These are phyloP conservation scores for Aristolochia californica DNA, from an alignment of 164 flowering plant genomes.

Conservation along the genomic window DNA sequence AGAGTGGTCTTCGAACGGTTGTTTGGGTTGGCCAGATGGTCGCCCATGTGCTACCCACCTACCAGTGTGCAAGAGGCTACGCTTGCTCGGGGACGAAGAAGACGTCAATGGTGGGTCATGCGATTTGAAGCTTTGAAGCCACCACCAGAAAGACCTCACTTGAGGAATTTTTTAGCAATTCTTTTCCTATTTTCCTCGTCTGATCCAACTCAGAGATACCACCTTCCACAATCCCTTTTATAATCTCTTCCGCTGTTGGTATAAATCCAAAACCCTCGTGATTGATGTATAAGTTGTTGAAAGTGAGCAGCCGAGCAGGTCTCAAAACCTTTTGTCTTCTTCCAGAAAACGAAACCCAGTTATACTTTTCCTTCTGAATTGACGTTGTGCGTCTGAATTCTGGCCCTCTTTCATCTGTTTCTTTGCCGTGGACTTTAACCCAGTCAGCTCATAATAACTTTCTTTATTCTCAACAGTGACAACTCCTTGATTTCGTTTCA, in stretches of 20 bases:
- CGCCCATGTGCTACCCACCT: constrained; percentile 6
- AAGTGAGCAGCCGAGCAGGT: neutral
- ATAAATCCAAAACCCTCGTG: constrained; percentile 4
- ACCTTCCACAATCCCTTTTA: neutral
- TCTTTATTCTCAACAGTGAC: too few species aligned
- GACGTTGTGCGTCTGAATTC: too few species aligned
- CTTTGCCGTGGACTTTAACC: too few species aligned
- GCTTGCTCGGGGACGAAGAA: neutral
- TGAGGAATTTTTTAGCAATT: too few species aligned
- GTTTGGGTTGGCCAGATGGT: constrained; percentile 1
- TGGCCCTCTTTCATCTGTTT: too few species aligned
- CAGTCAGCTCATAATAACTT: too few species aligned
- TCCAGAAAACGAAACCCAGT: neutral
- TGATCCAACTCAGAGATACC: too few species aligned
- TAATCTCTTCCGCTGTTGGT: too few species aligned
- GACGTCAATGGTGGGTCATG: constrained; percentile 2
- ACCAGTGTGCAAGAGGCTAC: constrained; percentile 1
- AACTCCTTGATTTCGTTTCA: too few species aligned
- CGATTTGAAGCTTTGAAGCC: neutral
- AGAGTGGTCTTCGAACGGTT: neutral
- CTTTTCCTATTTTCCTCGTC: neutral
- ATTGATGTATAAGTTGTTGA: neutral
- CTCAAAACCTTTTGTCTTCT: neutral
- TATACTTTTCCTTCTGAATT: neutral
- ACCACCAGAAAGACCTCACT: too few species aligned